Conservation (phyloP, 1,284 basidiomycete genomes). For the Puccinia coronata region DNA sequence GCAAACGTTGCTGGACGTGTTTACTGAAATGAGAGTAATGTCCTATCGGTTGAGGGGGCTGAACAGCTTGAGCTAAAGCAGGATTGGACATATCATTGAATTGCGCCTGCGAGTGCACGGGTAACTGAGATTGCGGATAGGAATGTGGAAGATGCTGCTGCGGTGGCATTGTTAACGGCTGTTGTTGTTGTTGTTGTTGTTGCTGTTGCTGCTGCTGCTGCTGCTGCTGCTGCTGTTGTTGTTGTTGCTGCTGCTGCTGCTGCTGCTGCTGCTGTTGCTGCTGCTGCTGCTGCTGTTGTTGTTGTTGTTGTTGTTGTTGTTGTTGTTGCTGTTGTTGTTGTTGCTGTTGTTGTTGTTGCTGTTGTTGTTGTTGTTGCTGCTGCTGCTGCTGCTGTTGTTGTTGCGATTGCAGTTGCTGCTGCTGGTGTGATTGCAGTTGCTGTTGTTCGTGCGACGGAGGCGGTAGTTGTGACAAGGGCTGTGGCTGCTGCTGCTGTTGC, state of each 20-base stretch:
- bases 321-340: conserved; percentile 22
- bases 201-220: conserved; percentile 1
- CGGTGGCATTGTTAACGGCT: neutral
- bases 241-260: neutral
- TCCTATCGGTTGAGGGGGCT: conserved; percentile 20
- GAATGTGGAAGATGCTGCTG: neutral
- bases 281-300: too few species aligned
- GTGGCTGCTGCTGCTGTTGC: conserved; percentile 34
- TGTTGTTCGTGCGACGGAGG: conserved; percentile 12
- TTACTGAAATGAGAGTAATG: conserved; percentile 46
- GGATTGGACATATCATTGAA: conserved; percentile 18
- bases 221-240: conserved; percentile 15
- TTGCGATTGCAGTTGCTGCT: neutral
- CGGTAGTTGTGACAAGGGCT: neutral
- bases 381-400: conserved; percentile 14
- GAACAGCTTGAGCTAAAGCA: conserved; percentile 19
- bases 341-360: conserved; percentile 25
- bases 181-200: conserved; percentile 26
- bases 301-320: neutral
- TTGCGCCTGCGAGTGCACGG: conserved; percentile 7
- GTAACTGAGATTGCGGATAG: neutral
- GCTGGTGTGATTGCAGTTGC: conserved; percentile 4
- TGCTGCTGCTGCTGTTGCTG: conserved; percentile 1
- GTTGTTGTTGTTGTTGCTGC: neutral
- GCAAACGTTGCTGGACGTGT: conserved; percentile 55